Percentiles rank a stretch among this genome's conserved stretches.
These are phyloP conservation scores for Aspergillus ochraceus DNA, from an alignment of 2,329 filamentous ascomycete species.

Conservation along the genomic window DNA sequence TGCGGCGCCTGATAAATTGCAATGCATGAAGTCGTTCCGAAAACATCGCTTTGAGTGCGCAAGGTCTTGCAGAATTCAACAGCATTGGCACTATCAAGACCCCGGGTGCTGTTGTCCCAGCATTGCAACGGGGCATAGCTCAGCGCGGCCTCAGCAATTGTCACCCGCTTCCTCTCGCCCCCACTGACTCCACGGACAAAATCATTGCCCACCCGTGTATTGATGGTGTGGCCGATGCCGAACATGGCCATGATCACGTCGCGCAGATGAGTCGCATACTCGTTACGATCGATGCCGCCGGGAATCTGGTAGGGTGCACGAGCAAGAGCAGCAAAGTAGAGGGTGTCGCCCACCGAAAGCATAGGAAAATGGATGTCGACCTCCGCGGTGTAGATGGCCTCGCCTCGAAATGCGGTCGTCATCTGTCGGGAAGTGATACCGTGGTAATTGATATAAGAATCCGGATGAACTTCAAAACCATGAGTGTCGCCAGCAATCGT, in stretches of 20 bases:
- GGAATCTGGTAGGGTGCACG: conserved; percentile 38
- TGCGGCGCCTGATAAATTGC: conserved; percentile 51
- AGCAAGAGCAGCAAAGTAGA: conserved; percentile 70
- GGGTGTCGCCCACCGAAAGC: conserved; percentile 70
- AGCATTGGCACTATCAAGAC: conserved; percentile 51
- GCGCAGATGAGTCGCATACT: conserved; percentile 40
- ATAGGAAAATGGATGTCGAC: conserved; percentile 37
- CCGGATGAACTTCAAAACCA: conserved; percentile 68
- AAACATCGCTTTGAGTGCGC: conserved; percentile 43
- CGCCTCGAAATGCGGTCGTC: conserved; percentile 40
- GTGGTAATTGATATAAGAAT: conserved; percentile 76
- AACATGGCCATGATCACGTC: conserved; percentile 41
- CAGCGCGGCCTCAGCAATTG: conserved; percentile 52
- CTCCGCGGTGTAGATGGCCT: conserved; percentile 70
- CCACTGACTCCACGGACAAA: conserved; percentile 59
- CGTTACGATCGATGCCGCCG: conserved; percentile 14
- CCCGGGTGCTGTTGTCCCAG: conserved; percentile 45
- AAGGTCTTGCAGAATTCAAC: conserved; percentile 52
- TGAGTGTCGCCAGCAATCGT: conserved; percentile 77
- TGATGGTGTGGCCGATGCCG: conserved; percentile 42
- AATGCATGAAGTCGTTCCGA: conserved; percentile 46
- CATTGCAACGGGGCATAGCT: conserved; percentile 41
- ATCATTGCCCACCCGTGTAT: conserved; percentile 48
- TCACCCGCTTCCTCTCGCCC: conserved; percentile 58
- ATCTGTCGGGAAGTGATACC: conserved; percentile 65